phyloP scores from a whole-genome alignment of 106 monocot genomes.

The Posidonia australis region DNA sequence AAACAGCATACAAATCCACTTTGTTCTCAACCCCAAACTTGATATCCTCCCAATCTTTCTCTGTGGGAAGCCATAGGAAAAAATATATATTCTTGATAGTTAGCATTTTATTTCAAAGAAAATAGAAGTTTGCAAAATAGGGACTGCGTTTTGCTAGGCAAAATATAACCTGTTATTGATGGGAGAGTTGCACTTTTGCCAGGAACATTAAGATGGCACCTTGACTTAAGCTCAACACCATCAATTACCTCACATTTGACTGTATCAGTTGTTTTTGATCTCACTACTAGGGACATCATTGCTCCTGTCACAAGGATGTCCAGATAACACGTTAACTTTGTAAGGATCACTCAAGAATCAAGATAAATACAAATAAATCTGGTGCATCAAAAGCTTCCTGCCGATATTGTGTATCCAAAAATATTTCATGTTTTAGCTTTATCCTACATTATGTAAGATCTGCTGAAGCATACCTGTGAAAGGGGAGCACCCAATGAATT shows the following conservation, averaged over 20 bases:
- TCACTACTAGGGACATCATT: constrained; percentile 92
- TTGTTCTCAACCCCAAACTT: constrained; percentile 96
- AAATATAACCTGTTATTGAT: constrained; percentile 78
- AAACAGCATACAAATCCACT: constrained; percentile 97
- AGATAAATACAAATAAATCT: no score
- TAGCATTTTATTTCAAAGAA: not conserved
- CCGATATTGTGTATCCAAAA: no score
- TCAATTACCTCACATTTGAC: constrained; percentile 86
- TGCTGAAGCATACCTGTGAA: no score
- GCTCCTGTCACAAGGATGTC: constrained; percentile 48
- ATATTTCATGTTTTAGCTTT: no score
- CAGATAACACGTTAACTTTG: not conserved
- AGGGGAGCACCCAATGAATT: no score
- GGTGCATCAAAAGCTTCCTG: no score
- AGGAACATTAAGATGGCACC: constrained; percentile 93
- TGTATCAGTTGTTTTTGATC: constrained; percentile 67
- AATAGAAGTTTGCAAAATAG: not conserved
- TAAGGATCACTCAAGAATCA: no score
- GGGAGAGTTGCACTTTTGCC: constrained; percentile 98
- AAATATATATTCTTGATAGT: not conserved
- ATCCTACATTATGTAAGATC: no score
- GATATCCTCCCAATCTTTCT: constrained; percentile 99
- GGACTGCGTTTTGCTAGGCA: not conserved
- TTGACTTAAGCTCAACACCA: constrained; percentile 92
- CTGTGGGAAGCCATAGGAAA: constrained; percentile 22